Base-by-base conservation (phyloP, 345 rosid species). In the Aquilaria sinensis region DNA sequence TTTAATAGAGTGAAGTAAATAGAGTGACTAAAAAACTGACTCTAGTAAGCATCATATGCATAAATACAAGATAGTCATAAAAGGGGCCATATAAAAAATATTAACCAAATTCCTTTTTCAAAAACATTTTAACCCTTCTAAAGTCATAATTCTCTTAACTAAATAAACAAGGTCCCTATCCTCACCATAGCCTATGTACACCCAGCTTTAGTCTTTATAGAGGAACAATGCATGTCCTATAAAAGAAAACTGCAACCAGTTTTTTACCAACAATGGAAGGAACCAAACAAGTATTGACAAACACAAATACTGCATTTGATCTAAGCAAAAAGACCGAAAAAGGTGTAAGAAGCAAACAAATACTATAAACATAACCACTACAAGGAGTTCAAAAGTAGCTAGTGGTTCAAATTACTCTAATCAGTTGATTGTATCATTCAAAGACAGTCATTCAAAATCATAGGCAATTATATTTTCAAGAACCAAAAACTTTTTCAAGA, bases 71-170 rank as follows among this genome's bases (percentile, higher is more conserved):
- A 93, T 80, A 51, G 97, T 81, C 77, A 89, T 93, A 70, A 93
- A 93, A 46, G 97, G 98, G 70, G 98, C 96, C 2, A 96, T 87
- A 57, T 97, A 82, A 23, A 93, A 92, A 72, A 93, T 89, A 77
- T 93, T 93, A 62, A 89, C 75, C 57, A 87, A 78, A 69, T 93
- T 93, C 43, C 97, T 96, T 80, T 89, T 93, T 96, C 98, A 93
- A 57, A 93, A 93, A 5, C 97, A 97, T 73, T 70, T 89, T 31
- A 80, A 56, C 45, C 97, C 98, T 57, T 93, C 87, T 4, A 83
- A 61, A 10, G 66, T 74, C 9, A 84, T 83, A 59, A 93, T 87
- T 13, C 63, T 75, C 76, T 75, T 78, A 66, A 85, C 75, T 9
- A 93, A 88, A 63, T 84, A 84, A 12, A 81, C 47, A 56, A 93